Conservation (phyloP, 305 asterid genomes). For the Solanum aculeatissimum region DNA sequence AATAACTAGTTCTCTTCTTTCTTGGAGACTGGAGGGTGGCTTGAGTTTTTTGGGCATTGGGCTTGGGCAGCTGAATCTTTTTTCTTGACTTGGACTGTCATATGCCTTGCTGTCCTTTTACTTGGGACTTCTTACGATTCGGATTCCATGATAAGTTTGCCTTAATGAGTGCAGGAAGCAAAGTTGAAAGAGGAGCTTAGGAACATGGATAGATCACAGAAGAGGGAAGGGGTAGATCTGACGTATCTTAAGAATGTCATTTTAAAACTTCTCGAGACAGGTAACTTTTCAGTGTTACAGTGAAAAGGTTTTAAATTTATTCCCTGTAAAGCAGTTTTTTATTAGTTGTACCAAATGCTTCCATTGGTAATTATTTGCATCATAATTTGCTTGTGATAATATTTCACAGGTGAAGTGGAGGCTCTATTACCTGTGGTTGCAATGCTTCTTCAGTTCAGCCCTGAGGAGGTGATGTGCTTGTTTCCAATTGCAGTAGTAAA, state of each 20-base stretch:
- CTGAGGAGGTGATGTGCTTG: slow-evolving; percentile 66
- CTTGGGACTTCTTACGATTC: not conserved
- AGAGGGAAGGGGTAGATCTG: slow-evolving; percentile 98
- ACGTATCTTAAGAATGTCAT: slow-evolving; percentile 89
- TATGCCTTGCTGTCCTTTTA: not conserved
- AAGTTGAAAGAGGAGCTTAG: slow-evolving; percentile 92
- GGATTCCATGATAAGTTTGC: not conserved
- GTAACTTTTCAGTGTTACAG: slow-evolving; percentile 20
- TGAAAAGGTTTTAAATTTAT: not conserved
- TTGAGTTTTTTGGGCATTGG: not conserved
- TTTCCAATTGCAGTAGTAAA: not conserved
- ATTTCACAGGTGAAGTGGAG: slow-evolving; percentile 81
- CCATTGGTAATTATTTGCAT: not conserved
- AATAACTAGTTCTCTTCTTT: not conserved
- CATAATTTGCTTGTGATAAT: slow-evolving; percentile 5
- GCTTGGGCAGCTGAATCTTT: not conserved
- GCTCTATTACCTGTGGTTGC: slow-evolving; percentile 92
- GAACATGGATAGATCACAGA: slow-evolving; percentile 80
- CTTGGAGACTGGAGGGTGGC: not conserved
- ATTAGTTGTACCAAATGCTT: not conserved
- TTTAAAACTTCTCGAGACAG: slow-evolving; percentile 93
- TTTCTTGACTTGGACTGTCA: not conserved
- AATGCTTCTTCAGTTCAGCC: slow-evolving; percentile 98
- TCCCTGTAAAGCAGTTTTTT: not conserved
- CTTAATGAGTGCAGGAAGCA: slow-evolving; percentile 53